phyloP scores from a whole-genome alignment of 805 yeast genomes.

The Metschnikowia koreensis region DNA sequence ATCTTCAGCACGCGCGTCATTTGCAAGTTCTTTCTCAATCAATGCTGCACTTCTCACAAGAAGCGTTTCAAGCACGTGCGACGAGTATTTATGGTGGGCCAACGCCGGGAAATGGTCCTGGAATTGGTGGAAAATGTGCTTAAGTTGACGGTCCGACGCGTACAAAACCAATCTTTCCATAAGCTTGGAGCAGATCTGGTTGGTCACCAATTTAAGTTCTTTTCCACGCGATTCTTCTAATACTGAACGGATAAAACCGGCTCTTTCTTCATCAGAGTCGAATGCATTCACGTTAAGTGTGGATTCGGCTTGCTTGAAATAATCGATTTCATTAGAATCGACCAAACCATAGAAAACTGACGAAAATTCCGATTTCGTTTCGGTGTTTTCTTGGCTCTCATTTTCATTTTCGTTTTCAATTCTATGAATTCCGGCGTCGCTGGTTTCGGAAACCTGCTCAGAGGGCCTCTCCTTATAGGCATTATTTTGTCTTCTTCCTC shows the following conservation, averaged over 20 bases:
- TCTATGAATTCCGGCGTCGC: constrained; percentile 7
- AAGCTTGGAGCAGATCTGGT: constrained; percentile 91
- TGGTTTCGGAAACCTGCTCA: background rate
- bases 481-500: constrained; percentile 45
- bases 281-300: constrained; percentile 80
- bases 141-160: constrained; percentile 64
- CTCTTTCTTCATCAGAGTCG: constrained; percentile 67
- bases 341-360: constrained; percentile 79
- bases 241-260: constrained; percentile 70
- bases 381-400: background rate
- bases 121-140: constrained; percentile 62
- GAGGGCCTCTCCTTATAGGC: constrained; percentile 23
- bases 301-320: constrained; percentile 90
- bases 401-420: constrained; percentile 6
- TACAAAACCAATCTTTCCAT: constrained; percentile 79
- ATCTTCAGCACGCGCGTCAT: constrained; percentile 30
- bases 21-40: constrained; percentile 67
- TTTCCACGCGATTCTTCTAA: constrained; percentile 85
- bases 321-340: constrained; percentile 80
- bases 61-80: constrained; percentile 89
- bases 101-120: constrained; percentile 72
- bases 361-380: constrained; percentile 18
- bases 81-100: constrained; percentile 84
- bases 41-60: constrained; percentile 71
- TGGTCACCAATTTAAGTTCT: constrained; percentile 87